phyloP scores from a whole-genome alignment of 495 filamentous ascomycete species.

The Viridothelium virens region DNA sequence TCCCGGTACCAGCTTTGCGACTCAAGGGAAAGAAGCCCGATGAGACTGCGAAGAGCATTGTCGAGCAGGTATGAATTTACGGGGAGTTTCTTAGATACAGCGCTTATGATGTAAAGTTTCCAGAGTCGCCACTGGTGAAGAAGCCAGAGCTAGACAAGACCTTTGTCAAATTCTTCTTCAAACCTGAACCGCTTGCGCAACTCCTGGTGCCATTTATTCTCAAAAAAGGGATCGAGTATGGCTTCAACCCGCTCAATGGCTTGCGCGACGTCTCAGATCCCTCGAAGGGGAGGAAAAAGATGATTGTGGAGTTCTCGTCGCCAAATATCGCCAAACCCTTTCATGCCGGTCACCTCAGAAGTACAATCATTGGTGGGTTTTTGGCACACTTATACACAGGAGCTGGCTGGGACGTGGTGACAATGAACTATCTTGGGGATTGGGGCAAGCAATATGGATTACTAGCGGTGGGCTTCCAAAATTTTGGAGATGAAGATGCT shows the following conservation, averaged over 20 bases:
- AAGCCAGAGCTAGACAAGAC: conserved; percentile 55
- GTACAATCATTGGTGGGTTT: conserved; percentile 70
- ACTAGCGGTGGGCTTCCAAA: conserved; percentile 58
- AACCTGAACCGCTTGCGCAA: conserved; percentile 35
- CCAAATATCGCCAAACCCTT: conserved; percentile 74
- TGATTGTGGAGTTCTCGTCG: conserved; percentile 61
- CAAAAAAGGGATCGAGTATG: conserved; percentile 36
- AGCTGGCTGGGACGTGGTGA: conserved; percentile 63
- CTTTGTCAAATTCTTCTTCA: conserved; percentile 75
- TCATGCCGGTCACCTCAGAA: conserved; percentile 63
- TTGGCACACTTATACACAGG: conserved; percentile 59
- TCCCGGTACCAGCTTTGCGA: conserved; percentile 71
- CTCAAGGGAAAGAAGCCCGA: conserved; percentile 75
- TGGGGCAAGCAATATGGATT: conserved; percentile 73
- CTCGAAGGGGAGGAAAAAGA: conserved; percentile 34
- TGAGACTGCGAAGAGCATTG: conserved; percentile 63
- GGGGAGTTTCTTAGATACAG: neutral
- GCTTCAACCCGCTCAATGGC: conserved; percentile 34
- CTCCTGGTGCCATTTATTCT: conserved; percentile 42
- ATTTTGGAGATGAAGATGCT: conserved; percentile 55
- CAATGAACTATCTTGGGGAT: conserved; percentile 70
- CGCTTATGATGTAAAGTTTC: neutral
- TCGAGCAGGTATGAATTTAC: conserved; percentile 45
- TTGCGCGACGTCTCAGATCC: conserved; percentile 29
- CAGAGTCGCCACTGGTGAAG: conserved; percentile 62